phyloP scores from a whole-genome alignment of 2,329 filamentous ascomycete genomes.

The Fusarium protoensiforme region DNA sequence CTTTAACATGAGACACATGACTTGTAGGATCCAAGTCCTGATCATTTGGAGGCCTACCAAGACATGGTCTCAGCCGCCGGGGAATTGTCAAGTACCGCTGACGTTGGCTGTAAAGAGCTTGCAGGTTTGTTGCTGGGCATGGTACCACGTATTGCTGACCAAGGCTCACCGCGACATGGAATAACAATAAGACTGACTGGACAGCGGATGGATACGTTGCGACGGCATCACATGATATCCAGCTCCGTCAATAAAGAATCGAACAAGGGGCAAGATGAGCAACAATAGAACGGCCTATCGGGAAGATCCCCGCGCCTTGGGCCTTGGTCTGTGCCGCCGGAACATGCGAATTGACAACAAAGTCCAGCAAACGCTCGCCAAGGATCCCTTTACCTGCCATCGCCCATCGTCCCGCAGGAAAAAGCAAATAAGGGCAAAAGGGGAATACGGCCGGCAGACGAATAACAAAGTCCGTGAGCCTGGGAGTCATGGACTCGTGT shows the following conservation, averaged over 20 bases:
- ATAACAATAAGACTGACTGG: slow-evolving; percentile 18
- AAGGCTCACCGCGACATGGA: slow-evolving; percentile 8
- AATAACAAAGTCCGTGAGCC: slow-evolving; percentile 24
- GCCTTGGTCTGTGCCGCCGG: slow-evolving; percentile 20
- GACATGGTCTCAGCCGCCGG: slow-evolving; percentile 32
- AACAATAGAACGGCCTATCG: slow-evolving; percentile 32
- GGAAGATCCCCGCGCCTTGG: slow-evolving; percentile 32
- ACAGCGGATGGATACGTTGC: slow-evolving; percentile 8
- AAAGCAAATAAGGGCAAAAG: slow-evolving; percentile 16
- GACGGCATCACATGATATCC: slow-evolving; percentile 24
- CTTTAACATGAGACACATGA: slow-evolving; percentile 1
- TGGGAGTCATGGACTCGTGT: slow-evolving; percentile 16
- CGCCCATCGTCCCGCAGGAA: slow-evolving; percentile 15
- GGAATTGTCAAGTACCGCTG: slow-evolving; percentile 15
- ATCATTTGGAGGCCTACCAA: slow-evolving; percentile 2
- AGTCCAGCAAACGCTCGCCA: slow-evolving; percentile 5
- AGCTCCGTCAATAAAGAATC: slow-evolving; percentile 11
- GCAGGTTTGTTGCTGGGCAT: slow-evolving; percentile 18
- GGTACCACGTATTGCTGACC: slow-evolving; percentile 26
- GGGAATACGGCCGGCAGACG: slow-evolving; percentile 7
- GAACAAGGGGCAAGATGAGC: slow-evolving; percentile 22
- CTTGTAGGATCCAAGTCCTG: neutral
- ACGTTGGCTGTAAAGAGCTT: slow-evolving; percentile 25
- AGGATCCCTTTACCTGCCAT: slow-evolving; percentile 24
- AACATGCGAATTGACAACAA: slow-evolving; percentile 25